Base-by-base conservation (phyloP, 352 stramenopile species). In the Elongisporangium undulatum region DNA sequence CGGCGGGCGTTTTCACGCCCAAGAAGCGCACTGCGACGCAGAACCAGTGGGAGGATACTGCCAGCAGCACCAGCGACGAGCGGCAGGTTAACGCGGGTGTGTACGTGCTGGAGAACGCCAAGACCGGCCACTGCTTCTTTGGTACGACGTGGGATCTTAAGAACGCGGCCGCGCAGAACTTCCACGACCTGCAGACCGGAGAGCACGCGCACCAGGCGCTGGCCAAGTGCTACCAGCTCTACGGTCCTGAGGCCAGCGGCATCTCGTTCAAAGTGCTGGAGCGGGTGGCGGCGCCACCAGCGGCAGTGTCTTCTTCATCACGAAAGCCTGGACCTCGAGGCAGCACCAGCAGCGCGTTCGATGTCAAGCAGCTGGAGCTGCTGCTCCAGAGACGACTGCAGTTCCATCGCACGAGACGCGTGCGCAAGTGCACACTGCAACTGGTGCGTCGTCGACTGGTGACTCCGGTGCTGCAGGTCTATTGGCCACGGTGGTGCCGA, bases 81-180 rank as follows among this genome's bases (percentile, higher is more conserved):
- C 56, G 75, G 10, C 65, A 76, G 52, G 66, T 92, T 50, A 78
- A 92, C 61, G 78, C 82, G 9, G 80, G 82, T 8, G 81, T 92
- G 20, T 90, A 89, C 53, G 57, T 79, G 58, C 50, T 92, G 5
- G 71, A 87, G 68, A 89, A 82, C 66, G 19, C 53, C n/a, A 78
- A 77, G 59, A 87, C 76, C 6, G 82, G 80, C 13, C 82, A 88
- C 63, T 62, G 64, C 24, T 81, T 75, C 65, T 75, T 90, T 10
- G 75, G 82, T 24, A 85, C 76, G 56, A 90, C 80, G n/a, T 92
- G 80, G 82, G 82, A 92, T 50, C 62, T 92, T 13, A 66, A 66
- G 3, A 88, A 89, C 56, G 82, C 82, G 1, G 63, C 62, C 1
- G 72, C 62, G 0, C 79, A 89, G 53, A 78, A 54, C 24, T 77